Evolutionary conservation across 1,139 yeast species (phyloP), one percentile per base, ranked within the genome.

Genomic region (Debaryomyces singareniensis): DNA sequence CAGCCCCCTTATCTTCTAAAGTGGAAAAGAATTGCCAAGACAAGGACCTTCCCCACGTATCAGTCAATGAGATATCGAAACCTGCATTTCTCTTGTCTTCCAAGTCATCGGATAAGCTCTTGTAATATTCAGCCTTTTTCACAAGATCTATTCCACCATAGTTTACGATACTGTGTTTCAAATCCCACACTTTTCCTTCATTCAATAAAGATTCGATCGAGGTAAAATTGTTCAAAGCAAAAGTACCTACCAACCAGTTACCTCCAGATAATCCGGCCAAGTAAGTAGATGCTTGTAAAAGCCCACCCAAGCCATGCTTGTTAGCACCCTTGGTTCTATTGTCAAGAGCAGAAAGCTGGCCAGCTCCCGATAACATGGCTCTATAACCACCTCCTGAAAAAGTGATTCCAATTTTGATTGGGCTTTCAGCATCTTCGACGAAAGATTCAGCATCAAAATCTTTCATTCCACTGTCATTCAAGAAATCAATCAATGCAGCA

Each of bases 21-120:
- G 64, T 62, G 35, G 79, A 63, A 49, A 87, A 77, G 51, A 81
- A 80, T 55, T 85, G 94, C 47, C 79, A 73, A 1, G 93, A 73
- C 31, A 87, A 62, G 1, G 86, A 80, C 48, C 95, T 67, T n/a
- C 93, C 94, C 96, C 96, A 89, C 38, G 83, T 72, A 59, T 87
- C 96, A n/a, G 96, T 86, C 33, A 89, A 45, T 4, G 89, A 75
- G 20, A 78, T 61, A 31, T 80, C 78, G 55, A 70, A 89, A 2
- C 95, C 96, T 1, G 95, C 95, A 25, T 75, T 65, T 35, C 62
- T 57, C 55, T 89, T 87, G 26, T 46, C 76, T 16, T 70, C 62
- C 18, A 82, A 61, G 28, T 74, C 78, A 35, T 70, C 71, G 28
- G 55, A 46, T 30, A 84, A 69, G 21, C 58, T 48, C 35, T 65